phyloP scores from a whole-genome alignment of 371 early-diverging fungal species.

The Mortierella sp. region DNA sequence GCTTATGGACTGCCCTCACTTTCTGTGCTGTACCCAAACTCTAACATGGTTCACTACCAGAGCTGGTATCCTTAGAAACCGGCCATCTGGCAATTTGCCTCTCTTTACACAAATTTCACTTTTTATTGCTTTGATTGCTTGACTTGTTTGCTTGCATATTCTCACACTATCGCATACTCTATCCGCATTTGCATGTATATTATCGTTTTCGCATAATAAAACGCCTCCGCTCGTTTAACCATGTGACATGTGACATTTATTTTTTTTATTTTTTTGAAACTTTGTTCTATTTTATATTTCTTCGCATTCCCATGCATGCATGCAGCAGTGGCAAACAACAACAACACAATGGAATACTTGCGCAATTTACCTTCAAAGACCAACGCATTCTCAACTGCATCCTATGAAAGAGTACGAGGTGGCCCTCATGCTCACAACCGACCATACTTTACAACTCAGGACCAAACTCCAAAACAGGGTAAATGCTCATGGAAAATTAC shows the following conservation, averaged over 20 bases:
- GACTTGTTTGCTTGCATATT: too few relatives aligned
- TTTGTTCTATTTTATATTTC: background rate
- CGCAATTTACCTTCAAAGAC: conserved; percentile 61
- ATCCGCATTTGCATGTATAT: too few relatives aligned
- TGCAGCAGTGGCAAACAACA: background rate
- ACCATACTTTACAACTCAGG: conserved; percentile 33
- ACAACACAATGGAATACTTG: conserved; percentile 33
- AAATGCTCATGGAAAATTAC: background rate
- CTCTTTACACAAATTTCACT: too few relatives aligned
- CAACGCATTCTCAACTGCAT: conserved; percentile 56
- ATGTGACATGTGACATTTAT: background rate
- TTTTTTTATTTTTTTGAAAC: background rate
- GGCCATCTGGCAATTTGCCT: too few relatives aligned
- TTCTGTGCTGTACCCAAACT: background rate
- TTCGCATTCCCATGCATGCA: too few relatives aligned
- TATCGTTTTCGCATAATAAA: too few relatives aligned
- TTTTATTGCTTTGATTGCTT: too few relatives aligned
- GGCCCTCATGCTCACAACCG: conserved; percentile 41
- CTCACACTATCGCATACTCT: too few relatives aligned
- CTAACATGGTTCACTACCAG: background rate
- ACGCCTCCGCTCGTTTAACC: too few relatives aligned
- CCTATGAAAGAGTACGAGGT: conserved; percentile 58
- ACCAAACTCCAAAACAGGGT: conserved; percentile 42
- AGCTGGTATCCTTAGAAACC: background rate
- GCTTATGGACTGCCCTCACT: background rate